Conservation (phyloP, 352 stramenopile species). For the Peronospora farinosa region DNA sequence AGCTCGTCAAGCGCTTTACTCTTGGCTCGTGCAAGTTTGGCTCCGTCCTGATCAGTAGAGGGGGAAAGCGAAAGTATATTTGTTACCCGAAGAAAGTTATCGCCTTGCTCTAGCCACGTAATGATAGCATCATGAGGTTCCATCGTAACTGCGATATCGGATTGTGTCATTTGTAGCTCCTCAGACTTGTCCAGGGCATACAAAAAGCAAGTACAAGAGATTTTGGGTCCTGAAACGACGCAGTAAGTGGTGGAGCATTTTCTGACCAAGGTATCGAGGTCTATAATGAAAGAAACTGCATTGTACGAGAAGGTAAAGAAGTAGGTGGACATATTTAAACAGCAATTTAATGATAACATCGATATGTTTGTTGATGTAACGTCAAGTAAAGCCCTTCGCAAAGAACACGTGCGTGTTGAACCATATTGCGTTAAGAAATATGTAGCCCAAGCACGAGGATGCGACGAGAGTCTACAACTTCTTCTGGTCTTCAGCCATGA, state of each 20-base stretch:
- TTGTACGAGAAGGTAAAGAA: too few relatives aligned
- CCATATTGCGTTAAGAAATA: too few relatives aligned
- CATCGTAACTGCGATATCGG: neutral
- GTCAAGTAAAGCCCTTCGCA: too few relatives aligned
- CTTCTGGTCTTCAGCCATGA: conserved; percentile 51
- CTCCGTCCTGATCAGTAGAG: neutral
- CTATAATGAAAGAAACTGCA: too few relatives aligned
- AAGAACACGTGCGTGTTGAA: too few relatives aligned
- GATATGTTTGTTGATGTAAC: too few relatives aligned
- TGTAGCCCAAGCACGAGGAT: conserved; percentile 25
- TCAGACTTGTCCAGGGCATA: neutral
- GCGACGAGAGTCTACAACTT: conserved; percentile 38
- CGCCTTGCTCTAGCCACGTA: conserved; percentile 14
- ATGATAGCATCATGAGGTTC: conserved; percentile 17
- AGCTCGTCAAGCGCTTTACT: conserved; percentile 5
- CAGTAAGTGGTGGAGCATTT: too few relatives aligned
- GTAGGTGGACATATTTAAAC: too few relatives aligned
- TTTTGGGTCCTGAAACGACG: too few relatives aligned
- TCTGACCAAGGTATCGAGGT: too few relatives aligned
- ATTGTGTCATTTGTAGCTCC: neutral
- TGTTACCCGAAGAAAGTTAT: conserved; percentile 13
- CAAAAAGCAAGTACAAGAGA: conserved; percentile 9
- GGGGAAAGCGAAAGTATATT: conserved; percentile 4
- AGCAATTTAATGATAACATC: too few relatives aligned
- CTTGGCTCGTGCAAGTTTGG: conserved; percentile 1